Evolutionary conservation across 1,284 basidiomycete species (phyloP).

Genomic region (Tylopilus microsporus): DNA sequence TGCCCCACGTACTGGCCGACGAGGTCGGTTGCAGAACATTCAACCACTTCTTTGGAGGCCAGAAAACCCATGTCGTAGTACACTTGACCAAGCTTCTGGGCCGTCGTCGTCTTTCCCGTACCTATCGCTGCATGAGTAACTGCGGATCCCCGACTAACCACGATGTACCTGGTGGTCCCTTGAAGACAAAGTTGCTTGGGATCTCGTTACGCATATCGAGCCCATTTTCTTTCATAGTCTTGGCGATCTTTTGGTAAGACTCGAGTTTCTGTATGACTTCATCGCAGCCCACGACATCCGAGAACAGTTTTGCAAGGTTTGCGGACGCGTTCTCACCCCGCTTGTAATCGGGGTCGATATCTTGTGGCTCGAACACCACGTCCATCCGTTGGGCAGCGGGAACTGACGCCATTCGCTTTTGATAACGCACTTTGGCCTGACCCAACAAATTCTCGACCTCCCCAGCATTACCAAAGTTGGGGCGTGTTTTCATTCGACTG

Average conservation of each 20-base stretch:
- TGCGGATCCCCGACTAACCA: not conserved
- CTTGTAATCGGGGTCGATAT: constrained; percentile 60
- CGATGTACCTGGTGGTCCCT: constrained; percentile 51
- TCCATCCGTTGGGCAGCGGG: constrained; percentile 34
- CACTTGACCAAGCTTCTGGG: constrained; percentile 40
- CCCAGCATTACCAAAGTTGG: constrained; percentile 66
- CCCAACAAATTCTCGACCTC: constrained; percentile 62
- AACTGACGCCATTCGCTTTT: constrained; percentile 39
- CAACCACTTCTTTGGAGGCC: constrained; percentile 39
- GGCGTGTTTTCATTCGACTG: constrained; percentile 46
- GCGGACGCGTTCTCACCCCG: constrained; percentile 42
- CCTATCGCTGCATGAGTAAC: constrained; percentile 15
- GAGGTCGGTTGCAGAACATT: constrained; percentile 63
- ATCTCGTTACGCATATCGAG: constrained; percentile 46
- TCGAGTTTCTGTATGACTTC: constrained; percentile 46
- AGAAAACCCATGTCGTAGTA: constrained; percentile 28
- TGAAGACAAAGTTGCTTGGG: constrained; percentile 67
- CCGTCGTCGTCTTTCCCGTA: constrained; percentile 44
- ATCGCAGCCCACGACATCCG: constrained; percentile 58
- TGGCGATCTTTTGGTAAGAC: constrained; percentile 50
- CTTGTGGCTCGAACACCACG: constrained; percentile 50
- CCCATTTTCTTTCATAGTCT: constrained; percentile 38
- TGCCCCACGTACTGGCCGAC: constrained; percentile 65
- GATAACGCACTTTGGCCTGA: constrained; percentile 48
- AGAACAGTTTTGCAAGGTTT: constrained; percentile 55